phyloP scores from a whole-genome alignment of 257 asterid genomes.

The Solanum peruvianum region DNA sequence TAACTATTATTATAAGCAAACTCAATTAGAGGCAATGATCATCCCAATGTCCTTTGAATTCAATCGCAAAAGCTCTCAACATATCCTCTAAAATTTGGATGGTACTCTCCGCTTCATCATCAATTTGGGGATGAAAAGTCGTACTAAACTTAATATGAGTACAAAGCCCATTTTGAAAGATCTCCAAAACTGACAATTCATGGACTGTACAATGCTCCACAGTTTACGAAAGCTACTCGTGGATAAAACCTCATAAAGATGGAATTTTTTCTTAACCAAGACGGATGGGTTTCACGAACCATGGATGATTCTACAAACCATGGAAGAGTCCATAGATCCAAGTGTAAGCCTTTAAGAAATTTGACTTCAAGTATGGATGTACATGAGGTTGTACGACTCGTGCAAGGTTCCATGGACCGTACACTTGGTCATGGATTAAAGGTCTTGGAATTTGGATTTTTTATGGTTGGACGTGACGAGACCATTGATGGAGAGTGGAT shows the following conservation, averaged over 20 bases:
- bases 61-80: too few relatives aligned
- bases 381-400: neutral
- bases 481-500: neutral
- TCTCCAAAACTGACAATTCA: neutral
- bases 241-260: neutral
- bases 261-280: neutral
- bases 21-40: too few relatives aligned
- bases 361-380: neutral
- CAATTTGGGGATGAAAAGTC: too few relatives aligned
- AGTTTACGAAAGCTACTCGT: neutral
- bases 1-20: too few relatives aligned
- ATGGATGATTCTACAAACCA: neutral
- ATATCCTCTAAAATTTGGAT: too few relatives aligned
- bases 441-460: neutral
- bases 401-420: neutral
- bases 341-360: neutral
- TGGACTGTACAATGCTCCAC: neutral
- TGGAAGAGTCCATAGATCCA: neutral
- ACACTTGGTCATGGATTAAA: neutral
- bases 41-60: too few relatives aligned
- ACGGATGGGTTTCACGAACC: neutral
- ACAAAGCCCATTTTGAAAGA: too few relatives aligned
- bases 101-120: too few relatives aligned
- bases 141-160: too few relatives aligned
- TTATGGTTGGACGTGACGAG: neutral